These are phyloP conservation scores for Cerrena zonata DNA, from an alignment of 1,284 basidiomycete genomes.

Conservation along the genomic window DNA sequence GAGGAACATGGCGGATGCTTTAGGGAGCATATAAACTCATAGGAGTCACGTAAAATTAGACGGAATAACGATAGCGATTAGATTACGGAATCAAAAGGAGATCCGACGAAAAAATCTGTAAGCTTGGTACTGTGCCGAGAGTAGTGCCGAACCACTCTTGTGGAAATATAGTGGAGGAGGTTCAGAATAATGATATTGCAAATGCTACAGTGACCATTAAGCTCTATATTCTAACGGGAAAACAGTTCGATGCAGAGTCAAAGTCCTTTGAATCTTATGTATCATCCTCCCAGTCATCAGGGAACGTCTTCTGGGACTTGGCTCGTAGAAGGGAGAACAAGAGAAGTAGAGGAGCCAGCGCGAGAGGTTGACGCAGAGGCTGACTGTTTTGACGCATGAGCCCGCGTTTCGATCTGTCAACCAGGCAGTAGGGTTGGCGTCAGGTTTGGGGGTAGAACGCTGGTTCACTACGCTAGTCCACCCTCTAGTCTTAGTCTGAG, in stretches of 20 bases:
- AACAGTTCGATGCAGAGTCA: background rate
- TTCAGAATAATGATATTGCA: background rate
- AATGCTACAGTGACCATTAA: background rate
- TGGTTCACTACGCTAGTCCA: constrained; percentile 35
- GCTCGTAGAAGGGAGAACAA: constrained; percentile 5
- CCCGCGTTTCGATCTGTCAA: background rate
- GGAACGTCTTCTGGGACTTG: constrained; percentile 28
- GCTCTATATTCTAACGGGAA: background rate
- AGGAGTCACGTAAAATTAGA: background rate
- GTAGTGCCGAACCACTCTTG: background rate
- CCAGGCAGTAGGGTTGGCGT: constrained; percentile 16
- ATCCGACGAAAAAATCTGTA: too few species aligned
- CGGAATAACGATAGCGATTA: background rate
- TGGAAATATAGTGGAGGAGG: background rate
- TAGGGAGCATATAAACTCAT: background rate
- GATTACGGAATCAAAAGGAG: background rate
- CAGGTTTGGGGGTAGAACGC: constrained; percentile 11
- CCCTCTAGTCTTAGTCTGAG: constrained; percentile 19
- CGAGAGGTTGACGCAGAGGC: constrained; percentile 7
- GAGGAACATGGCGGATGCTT: too few species aligned
- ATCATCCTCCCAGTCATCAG: constrained; percentile 54
- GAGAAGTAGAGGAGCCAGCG: constrained; percentile 3
- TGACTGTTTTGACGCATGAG: background rate
- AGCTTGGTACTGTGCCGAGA: too few species aligned
- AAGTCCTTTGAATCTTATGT: constrained; percentile 11